These are phyloP conservation scores for Eimeria zaria DNA, from an alignment of 169 alveolate species.

Conservation along the genomic window DNA sequence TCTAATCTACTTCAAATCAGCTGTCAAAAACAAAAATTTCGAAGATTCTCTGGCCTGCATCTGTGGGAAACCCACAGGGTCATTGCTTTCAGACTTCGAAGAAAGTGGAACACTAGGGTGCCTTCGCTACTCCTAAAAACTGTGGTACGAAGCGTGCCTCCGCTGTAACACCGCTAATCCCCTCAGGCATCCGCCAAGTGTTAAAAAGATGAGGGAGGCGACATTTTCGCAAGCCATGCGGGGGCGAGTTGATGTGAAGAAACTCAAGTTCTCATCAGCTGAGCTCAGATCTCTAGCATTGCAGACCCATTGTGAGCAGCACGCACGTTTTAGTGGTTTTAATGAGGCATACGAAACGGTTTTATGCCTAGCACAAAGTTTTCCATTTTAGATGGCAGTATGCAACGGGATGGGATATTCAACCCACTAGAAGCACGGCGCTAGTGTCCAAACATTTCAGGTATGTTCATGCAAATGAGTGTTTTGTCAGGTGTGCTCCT, in stretches of 20 bases:
- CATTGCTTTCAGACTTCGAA: neutral
- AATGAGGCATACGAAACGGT: neutral
- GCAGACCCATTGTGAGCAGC: slow-evolving; percentile 78
- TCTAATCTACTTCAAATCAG: neutral
- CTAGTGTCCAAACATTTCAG: neutral
- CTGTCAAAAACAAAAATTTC: neutral
- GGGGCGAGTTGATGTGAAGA: slow-evolving; percentile 72
- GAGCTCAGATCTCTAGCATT: slow-evolving; percentile 78
- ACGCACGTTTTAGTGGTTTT: neutral
- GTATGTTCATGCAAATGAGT: neutral
- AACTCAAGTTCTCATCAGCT: slow-evolving; percentile 71
- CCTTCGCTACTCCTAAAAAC: no score
- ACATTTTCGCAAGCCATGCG: slow-evolving; percentile 34
- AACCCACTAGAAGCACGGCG: neutral
- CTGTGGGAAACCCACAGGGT: neutral
- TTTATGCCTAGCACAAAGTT: neutral
- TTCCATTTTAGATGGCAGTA: neutral
- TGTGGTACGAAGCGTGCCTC: neutral
- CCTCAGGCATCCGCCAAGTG: neutral
- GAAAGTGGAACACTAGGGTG: neutral
- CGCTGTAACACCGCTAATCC: neutral
- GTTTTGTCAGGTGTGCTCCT: neutral
- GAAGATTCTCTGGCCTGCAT: neutral
- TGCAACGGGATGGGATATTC: neutral
- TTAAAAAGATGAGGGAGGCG: slow-evolving; percentile 9